phyloP scores from a whole-genome alignment of 2,329 filamentous ascomycete species.

The Karstenula rhodostoma region DNA sequence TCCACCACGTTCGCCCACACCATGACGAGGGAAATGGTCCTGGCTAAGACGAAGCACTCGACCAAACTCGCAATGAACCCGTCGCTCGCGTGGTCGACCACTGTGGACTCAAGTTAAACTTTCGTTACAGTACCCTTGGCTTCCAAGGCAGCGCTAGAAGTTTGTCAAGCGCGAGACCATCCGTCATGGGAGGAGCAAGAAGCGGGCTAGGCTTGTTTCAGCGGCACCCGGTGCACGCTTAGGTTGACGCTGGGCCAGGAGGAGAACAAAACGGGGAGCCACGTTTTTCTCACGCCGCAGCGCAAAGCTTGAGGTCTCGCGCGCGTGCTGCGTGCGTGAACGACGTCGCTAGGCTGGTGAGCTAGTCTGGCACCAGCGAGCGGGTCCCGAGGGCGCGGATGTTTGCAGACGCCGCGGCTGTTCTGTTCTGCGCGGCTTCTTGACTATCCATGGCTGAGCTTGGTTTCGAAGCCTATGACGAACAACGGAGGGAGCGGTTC shows the following conservation, averaged over 20 bases:
- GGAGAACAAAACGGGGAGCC: background rate
- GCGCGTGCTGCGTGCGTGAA: background rate
- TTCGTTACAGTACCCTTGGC: too few relatives aligned
- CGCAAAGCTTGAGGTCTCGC: too few relatives aligned
- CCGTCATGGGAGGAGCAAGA: too few relatives aligned
- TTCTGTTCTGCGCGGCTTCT: background rate
- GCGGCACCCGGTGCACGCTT: too few relatives aligned
- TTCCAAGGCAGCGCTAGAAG: slow-evolving; percentile 2
- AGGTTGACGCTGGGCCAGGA: too few relatives aligned
- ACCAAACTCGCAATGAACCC: too few relatives aligned
- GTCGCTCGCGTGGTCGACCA: too few relatives aligned
- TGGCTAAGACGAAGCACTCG: too few relatives aligned
- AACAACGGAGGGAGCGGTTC: background rate
- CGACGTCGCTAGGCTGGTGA: slow-evolving; percentile 1
- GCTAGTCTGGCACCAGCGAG: background rate
- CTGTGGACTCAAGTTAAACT: too few relatives aligned
- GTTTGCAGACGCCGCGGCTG: background rate
- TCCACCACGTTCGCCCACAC: too few relatives aligned
- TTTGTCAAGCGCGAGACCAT: background rate
- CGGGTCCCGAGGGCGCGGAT: background rate
- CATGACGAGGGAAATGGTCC: too few relatives aligned
- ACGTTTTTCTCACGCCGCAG: background rate
- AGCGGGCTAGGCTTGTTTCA: too few relatives aligned
- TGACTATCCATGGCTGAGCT: background rate
- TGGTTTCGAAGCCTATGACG: background rate